Percentiles rank a stretch among this genome's conserved stretches.
These are phyloP conservation scores for Podila epicladia DNA, from an alignment of 192 early-diverging fungal species.

Conservation along the genomic window DNA sequence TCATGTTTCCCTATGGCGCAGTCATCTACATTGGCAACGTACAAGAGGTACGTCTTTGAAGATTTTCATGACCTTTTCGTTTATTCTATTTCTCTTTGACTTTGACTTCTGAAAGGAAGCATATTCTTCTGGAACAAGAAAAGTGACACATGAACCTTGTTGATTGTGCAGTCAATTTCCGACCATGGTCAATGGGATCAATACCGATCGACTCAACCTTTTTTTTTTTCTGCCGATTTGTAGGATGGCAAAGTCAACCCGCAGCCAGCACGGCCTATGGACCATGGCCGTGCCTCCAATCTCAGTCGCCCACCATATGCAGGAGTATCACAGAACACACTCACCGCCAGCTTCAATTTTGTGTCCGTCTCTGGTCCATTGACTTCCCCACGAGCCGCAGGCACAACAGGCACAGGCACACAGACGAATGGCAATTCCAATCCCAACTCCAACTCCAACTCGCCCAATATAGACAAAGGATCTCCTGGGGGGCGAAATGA, in stretches of 20 bases:
- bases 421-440: neutral
- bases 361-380: constrained; percentile 43
- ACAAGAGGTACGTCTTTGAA: constrained; percentile 19
- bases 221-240: neutral
- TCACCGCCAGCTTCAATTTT: constrained; percentile 29
- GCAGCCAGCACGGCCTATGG: constrained; percentile 11
- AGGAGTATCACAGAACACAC: constrained; percentile 23
- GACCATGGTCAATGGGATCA: no score
- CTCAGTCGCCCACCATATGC: constrained; percentile 12
- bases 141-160: no score
- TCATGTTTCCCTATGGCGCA: constrained; percentile 46
- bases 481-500: constrained; percentile 49
- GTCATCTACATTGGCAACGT: constrained; percentile 27
- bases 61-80: neutral
- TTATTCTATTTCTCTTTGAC: neutral
- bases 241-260: constrained; percentile 44
- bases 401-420: neutral
- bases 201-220: neutral
- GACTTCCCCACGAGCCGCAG: constrained; percentile 17
- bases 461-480: constrained; percentile 20
- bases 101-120: neutral
- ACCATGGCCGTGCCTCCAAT: neutral
- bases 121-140: no score
- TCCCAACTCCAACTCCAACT: constrained; percentile 9
- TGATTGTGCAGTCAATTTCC: no score